A percentile compares a stretch with the other conserved stretches of the same genome.
phyloP scores from a whole-genome alignment of 306 rosid genomes.

The Carpinus viminea region DNA sequence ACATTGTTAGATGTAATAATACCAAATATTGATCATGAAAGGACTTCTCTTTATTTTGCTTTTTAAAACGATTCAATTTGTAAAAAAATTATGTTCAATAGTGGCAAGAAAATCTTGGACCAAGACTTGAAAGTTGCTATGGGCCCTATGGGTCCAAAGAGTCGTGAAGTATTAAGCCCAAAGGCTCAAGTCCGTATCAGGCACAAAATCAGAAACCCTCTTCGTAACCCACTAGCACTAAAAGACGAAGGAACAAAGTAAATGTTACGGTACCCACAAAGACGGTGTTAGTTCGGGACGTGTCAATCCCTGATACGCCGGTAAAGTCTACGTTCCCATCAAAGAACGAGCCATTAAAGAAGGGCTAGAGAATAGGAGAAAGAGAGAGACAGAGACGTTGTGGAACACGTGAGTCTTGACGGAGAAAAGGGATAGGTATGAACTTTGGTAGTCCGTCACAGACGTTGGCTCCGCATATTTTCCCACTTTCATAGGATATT shows the following conservation, averaged over 20 bases:
- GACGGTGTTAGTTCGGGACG: slow-evolving; percentile 12
- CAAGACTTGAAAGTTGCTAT: background rate
- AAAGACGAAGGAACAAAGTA: background rate
- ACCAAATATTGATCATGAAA: too few species aligned
- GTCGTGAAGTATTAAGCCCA: background rate
- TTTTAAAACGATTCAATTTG: too few species aligned
- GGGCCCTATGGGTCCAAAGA: too few species aligned
- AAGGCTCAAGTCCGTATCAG: background rate
- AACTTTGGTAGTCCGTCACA: slow-evolving; percentile 18
- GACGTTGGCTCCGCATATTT: slow-evolving; percentile 27
- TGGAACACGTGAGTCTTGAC: slow-evolving; percentile 38
- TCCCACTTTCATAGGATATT: slow-evolving; percentile 33
- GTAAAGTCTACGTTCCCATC: slow-evolving; percentile 18
- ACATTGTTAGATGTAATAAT: too few species aligned
- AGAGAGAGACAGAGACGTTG: slow-evolving; percentile 35
- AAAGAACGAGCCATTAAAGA: slow-evolving; percentile 15
- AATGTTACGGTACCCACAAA: background rate
- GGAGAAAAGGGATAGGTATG: background rate
- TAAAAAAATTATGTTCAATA: too few species aligned
- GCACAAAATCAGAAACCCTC: background rate
- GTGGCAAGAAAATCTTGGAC: background rate
- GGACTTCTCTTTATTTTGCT: too few species aligned
- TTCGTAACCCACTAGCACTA: too few species aligned
- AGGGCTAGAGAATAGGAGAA: background rate
- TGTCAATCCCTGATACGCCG: slow-evolving; percentile 20